Evolutionary conservation across 1,284 basidiomycete genomes (phyloP), one percentile per base, ranked within the genome.

Genomic region (Amylostereum chailletii): DNA sequence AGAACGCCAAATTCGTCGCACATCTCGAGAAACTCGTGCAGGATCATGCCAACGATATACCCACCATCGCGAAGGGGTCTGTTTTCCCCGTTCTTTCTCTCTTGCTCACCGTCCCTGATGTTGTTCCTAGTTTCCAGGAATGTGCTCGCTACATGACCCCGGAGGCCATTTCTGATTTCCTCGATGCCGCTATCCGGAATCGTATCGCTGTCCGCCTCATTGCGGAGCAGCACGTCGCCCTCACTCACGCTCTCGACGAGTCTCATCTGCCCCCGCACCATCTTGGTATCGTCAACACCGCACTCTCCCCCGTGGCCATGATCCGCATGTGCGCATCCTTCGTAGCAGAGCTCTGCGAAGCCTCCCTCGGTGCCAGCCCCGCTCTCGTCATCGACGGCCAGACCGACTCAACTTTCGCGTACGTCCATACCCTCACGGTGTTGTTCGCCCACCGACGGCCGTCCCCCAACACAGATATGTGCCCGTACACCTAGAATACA

Each of bases 151-250:
- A 95, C 66, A 86, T 95, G 75, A 81, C 87, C 5, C 76, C 86
- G 1, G 72, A 74, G 27, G 81, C 89, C 57, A 84, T 92, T 52
- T 83, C 78, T 59, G 72, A 75, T 45, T 95, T 94, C 63, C 68
- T 95, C 33, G 87, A 95, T 61, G 81, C 82, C 29, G 84, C 90
- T 19, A 93, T 95, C 59, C 83, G 86, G 33, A 90, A 84, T 58
- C 81, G 92, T 41, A 92, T 94, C 51, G 89, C 88, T 33, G 84
- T 94, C 32, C 84, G 92, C 19, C 71, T 95, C 47, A 92, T 94
- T 55, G 93, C 91, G 40, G 92, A 95, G 62, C 93, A 95, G 61
- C 93, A 95, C 61, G 85, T 95, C 38, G 83, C 90, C 1, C 72
- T 94, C 26, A 87, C 88, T 2, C 76, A 77, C 47, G 81, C 82